Evolutionary conservation across 225 moss, liverwort and hornwort genomes (phyloP).

Genomic region (Lunularia cruciata): DNA sequence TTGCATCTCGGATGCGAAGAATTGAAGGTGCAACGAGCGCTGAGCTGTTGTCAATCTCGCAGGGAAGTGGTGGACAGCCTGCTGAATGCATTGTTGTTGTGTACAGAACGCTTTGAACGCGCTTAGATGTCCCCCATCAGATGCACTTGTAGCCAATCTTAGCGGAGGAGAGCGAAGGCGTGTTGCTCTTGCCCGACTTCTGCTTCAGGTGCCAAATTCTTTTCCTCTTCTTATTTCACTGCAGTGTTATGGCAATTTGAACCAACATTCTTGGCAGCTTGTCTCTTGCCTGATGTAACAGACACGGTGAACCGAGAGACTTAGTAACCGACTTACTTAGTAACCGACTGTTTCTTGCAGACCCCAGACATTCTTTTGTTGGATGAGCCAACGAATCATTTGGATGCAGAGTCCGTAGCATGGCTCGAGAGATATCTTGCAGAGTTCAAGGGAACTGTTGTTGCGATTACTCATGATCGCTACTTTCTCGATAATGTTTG

Average conservation of each 20-base stretch:
- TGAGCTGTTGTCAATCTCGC: too few relatives aligned
- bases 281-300: too few relatives aligned
- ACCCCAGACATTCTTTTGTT: constrained; percentile 87
- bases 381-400: constrained; percentile 97
- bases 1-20: too few relatives aligned
- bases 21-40: too few relatives aligned
- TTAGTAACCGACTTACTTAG: too few relatives aligned
- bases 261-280: too few relatives aligned
- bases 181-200: constrained; percentile 90
- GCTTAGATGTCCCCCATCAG: constrained; percentile 83
- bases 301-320: too few relatives aligned
- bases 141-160: constrained; percentile 70
- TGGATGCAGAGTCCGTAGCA: constrained; percentile 95
- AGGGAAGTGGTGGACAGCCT: not conserved
- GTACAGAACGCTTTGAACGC: constrained; percentile 89
- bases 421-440: constrained; percentile 92
- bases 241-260: too few relatives aligned
- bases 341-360: constrained; percentile 51
- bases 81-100: not conserved
- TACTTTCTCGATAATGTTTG: constrained; percentile 89
- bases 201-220: constrained; percentile 62
- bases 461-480: constrained; percentile 93
- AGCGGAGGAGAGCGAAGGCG: constrained; percentile 96
- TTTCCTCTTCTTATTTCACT: not conserved
- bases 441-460: constrained; percentile 93